Conservation (phyloP, 768 basidiomycete genomes). For the Krasilnikovozyma curviuscula region DNA sequence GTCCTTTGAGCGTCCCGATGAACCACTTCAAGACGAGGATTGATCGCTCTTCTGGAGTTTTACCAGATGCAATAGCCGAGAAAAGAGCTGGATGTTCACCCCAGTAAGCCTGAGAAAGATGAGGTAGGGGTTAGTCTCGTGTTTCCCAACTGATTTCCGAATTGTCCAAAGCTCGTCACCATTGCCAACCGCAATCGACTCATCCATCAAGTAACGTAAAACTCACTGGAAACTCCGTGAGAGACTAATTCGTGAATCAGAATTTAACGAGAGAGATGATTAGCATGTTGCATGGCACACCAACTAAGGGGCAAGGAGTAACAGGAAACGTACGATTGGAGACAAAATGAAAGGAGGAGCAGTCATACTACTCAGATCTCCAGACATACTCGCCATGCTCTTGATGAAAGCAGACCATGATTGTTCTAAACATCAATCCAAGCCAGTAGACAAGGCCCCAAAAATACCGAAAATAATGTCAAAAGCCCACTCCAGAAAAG, state of each 20-base stretch:
- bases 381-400: constrained; percentile 13
- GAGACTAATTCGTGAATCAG: constrained; percentile 36
- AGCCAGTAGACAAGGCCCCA: too few relatives aligned
- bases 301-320: too few relatives aligned
- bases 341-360: constrained; percentile 25
- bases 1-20: constrained; percentile 80
- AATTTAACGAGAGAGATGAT: constrained; percentile 20
- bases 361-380: constrained; percentile 26
- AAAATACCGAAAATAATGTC: too few relatives aligned
- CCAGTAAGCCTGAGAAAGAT: constrained; percentile 66
- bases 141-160: too few relatives aligned
- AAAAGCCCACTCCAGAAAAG: too few relatives aligned
- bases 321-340: constrained; percentile 3
- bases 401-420: too few relatives aligned
- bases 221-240: neutral
- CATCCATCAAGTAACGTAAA: constrained; percentile 3
- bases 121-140: neutral
- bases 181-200: too few relatives aligned
- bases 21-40: constrained; percentile 86
- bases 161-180: too few relatives aligned
- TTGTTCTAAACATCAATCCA: too few relatives aligned
- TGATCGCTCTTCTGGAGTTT: constrained; percentile 50
- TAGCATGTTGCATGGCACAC: neutral
- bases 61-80: constrained; percentile 60
- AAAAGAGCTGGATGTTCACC: constrained; percentile 84